Base-by-base conservation (phyloP, 495 filamentous ascomycete genomes). In the Rostrohypoxylon terebratum region DNA sequence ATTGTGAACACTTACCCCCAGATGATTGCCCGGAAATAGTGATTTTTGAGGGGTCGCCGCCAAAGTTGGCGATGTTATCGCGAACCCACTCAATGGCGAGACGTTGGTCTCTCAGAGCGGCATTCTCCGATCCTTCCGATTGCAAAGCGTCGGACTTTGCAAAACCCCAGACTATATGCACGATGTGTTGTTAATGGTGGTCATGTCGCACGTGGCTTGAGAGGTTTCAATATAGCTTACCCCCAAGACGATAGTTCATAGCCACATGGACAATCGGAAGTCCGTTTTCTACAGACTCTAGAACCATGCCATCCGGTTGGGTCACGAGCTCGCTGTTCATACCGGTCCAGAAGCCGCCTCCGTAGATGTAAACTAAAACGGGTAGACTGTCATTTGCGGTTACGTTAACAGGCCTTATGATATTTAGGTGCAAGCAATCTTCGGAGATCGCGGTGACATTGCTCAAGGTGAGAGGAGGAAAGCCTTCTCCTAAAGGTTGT, bases 31-130 rank as follows among this genome's bases (percentile, higher is more conserved):
- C 89, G 50, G 83, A 85, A 59, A 90, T 83, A 0, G 82, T 83
- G 69, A 90, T 86, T 20, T 79, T 81, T 0, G 77, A 53, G 2
- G 86, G 79, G 68, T 90, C 83, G 18, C 88, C 89, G 44, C 88
- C 89, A 69, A 92, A 92, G 13, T 77, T 81, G 69, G 72, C 79
- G 54, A 90, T 87, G 68, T 90, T 89, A 33, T 83, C 78, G n/a
- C 83, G 80, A 2, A 89, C 80, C 82, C 85, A 88, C 50, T 87
- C 84, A 25, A 88, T 77, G 4, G 81, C 86, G 20, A 87, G 75
- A 4, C 85, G 81, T 73, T 90, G 85, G 76, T 90, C 87, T 34
- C 87, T 82, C 4, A 89, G 72, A 0, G 86, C 88, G 10, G 88
- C 80, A 66, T 87, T 90, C 55, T 79, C 74, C 0, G 75, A 79